Evolutionary conservation across 1,284 basidiomycete genomes (phyloP).

Genomic region (Kwoniella shivajii): DNA sequence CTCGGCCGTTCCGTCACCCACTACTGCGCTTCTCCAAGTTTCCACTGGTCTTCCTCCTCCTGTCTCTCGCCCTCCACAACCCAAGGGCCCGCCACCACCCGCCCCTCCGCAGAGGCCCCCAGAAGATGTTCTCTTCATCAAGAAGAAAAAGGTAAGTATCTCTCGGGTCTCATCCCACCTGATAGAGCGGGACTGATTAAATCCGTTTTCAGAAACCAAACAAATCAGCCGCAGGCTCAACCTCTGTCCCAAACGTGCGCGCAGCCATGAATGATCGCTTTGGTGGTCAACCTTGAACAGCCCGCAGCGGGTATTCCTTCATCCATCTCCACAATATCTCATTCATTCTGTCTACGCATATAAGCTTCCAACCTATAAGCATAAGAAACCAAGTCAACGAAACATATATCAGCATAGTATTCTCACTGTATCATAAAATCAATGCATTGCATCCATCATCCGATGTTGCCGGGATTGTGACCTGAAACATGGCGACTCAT

Average conservation of each 20-base stretch:
- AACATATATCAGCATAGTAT: too few species aligned
- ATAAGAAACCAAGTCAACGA: too few species aligned
- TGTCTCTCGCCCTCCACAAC: background rate
- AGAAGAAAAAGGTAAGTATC: conserved; percentile 48
- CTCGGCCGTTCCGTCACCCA: background rate
- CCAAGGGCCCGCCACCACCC: conserved; percentile 15
- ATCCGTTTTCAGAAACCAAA: conserved; percentile 5
- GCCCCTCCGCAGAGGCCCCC: conserved; percentile 23
- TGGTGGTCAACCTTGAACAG: conserved; percentile 9
- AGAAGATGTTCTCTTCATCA: conserved; percentile 49
- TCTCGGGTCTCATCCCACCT: background rate
- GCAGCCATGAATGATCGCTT: conserved; percentile 23
- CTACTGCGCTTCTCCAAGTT: background rate
- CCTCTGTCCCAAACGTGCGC: conserved; percentile 18
- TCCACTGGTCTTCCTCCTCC: conserved; percentile 4
- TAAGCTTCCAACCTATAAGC: background rate
- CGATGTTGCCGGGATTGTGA: too few species aligned
- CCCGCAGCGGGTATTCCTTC: too few species aligned
- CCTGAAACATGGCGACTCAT: too few species aligned
- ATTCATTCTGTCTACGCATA: background rate
- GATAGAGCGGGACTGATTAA: background rate
- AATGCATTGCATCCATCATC: too few species aligned
- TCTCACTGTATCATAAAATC: too few species aligned
- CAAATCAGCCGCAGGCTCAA: background rate
- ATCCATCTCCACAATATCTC: background rate